Base-by-base conservation (phyloP, 352 stramenopile genomes). In the Aphanomyces cochlioides region DNA sequence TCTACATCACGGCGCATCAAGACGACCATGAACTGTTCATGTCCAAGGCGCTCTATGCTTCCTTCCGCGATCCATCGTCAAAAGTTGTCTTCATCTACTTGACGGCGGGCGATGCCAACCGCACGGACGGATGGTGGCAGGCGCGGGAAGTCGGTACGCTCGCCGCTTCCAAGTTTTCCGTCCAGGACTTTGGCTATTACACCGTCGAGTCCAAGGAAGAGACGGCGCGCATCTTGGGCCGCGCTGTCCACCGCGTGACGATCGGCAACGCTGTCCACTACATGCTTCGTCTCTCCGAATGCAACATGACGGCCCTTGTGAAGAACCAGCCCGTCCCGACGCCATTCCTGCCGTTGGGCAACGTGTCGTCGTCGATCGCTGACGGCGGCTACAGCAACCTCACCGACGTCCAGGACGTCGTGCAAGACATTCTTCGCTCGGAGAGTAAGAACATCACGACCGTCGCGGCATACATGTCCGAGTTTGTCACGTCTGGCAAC, bases 1-100 rank as follows among this genome's bases (percentile, higher is more conserved):
- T 69, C 28, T 69, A 57, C 47, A 40, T 69, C 40, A 61, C 40
- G 19, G 61, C 61, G 1, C 61, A 69, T 47, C 61, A 69, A 57
- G 61, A 69, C 48, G 61, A 69, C 61, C 40, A 61, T 17, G 39
- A 69, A 19, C 61, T 69, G 12, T 69, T 69, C 34, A 69, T 69
- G 61, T 36, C 13, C n/a, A 37, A n/a, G 12, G 10, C 61, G 21
- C n/a, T 69, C 17, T 43, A 43, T 15, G 8, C 21, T 5, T 37
- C 12, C 15, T n/a, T 69, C 21, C 19, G 5, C 28, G 40, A 57
- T 13, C 19, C 8, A 8, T 38, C n/a, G 8, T 58, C 61, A 1
- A 69, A 69, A 36, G 19, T 36, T 7, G 48, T 69, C 5, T 7
- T 61, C 48, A 47, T 69, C 28, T 69, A 69, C n/a, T 40, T 34